Evolutionary conservation across 1,284 basidiomycete genomes (phyloP), one percentile per base, ranked within the genome.

Genomic region (Pseudozyma tsukubaensis): DNA sequence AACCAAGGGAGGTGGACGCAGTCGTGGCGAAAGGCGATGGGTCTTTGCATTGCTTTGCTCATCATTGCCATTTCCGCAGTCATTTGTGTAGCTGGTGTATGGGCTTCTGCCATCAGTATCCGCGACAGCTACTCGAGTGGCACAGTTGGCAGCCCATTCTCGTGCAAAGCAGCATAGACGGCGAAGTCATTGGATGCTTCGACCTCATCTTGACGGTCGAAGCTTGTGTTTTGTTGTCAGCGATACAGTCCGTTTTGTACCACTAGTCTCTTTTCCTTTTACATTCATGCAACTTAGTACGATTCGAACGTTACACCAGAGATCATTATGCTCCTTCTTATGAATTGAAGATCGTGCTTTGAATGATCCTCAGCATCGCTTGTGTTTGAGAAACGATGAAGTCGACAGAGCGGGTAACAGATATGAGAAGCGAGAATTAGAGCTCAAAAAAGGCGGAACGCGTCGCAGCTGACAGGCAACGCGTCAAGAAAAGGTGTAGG

Each of bases 31-130:
- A 78, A 80, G 55, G 49, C 61, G 12, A 34, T 63, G 10, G 70
- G 68, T 11, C 37, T 71, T 21, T 3, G 68, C 19, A 29, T 81
- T 42, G 80, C 83, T 34, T 39, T 81, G 37, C 65, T 77, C 50
- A 60, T 85, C 50, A 72, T 85, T 48, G 68, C 82, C 16, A 51
- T 80, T 43, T 85, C 83, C 19, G 45, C 73, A 4, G 84, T 85
- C 62, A 75, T 85, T 63, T 77, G 81, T 35, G 73, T 85, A n/a
- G 82, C 75, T 1, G 85, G 85, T 48, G 81, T 84, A 7, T 85
- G 82, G 82, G 70, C 82, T 1, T 77, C 82, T 32, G 84, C 79
- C 6, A 58, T 84, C 50, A 76, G 78, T 8, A 86, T 86, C 64
- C 72, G 74, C 19, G 78, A 83, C 56, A 70, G 78, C 1, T 84